These are phyloP conservation scores for Orbilia javanica DNA, from an alignment of 2,329 filamentous ascomycete species.

Conservation along the genomic window DNA sequence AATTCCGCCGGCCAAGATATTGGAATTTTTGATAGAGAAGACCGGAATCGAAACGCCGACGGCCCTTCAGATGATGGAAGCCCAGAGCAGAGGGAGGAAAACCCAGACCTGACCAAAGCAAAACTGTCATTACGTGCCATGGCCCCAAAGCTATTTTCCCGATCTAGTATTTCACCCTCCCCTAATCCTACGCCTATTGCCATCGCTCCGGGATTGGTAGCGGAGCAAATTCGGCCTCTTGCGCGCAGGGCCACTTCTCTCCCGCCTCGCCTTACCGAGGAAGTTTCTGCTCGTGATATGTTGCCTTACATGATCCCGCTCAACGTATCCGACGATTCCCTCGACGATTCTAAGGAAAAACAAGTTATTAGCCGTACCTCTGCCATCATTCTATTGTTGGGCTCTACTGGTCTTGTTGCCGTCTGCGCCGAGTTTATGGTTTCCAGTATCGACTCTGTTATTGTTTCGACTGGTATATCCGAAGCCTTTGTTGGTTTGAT, in stretches of 20 bases:
- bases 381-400: slow-evolving; percentile 73
- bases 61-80: slow-evolving; percentile 20
- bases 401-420: slow-evolving; percentile 76
- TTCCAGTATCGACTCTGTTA: slow-evolving; percentile 75
- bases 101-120: slow-evolving; percentile 36
- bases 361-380: slow-evolving; percentile 65
- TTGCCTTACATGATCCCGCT: slow-evolving; percentile 49
- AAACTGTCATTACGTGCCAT: slow-evolving; percentile 44
- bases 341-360: slow-evolving; percentile 54
- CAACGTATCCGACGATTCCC: slow-evolving; percentile 55
- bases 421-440: slow-evolving; percentile 79
- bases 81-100: slow-evolving; percentile 26
- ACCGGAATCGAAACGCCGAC: slow-evolving; percentile 14
- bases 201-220: slow-evolving; percentile 72
- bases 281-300: slow-evolving; percentile 44
- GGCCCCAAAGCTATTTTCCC: slow-evolving; percentile 54
- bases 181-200: slow-evolving; percentile 65
- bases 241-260: slow-evolving; percentile 78
- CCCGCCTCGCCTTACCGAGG: slow-evolving; percentile 74
- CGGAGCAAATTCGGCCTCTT: slow-evolving; percentile 65
- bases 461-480: slow-evolving; percentile 70
- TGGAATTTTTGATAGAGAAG: slow-evolving; percentile 41
- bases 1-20: slow-evolving; percentile 20
- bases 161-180: slow-evolving; percentile 58
- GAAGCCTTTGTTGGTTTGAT: slow-evolving; percentile 80